Evolutionary conservation across 2,329 filamentous ascomycete genomes (phyloP).

Genomic region (Fusarium sp.): DNA sequence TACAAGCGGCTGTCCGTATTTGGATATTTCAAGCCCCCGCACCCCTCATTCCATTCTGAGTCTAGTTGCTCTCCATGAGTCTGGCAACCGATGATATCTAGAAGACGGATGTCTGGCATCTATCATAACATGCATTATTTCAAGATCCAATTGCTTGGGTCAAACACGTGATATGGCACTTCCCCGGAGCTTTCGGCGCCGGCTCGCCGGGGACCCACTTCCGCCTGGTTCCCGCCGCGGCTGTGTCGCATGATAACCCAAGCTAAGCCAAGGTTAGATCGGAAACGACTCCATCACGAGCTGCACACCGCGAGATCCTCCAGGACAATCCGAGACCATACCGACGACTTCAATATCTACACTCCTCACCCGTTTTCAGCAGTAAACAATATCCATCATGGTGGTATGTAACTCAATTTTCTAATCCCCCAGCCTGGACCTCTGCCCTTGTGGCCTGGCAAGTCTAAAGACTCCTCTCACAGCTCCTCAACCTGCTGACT

Average conservation of each 20-base stretch:
- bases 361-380: background rate
- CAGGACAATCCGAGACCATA: slow-evolving; percentile 8
- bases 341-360: slow-evolving; percentile 13
- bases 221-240: slow-evolving; percentile 32
- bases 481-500: slow-evolving; percentile 78
- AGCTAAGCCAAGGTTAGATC: slow-evolving; percentile 33
- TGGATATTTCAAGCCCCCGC: slow-evolving; percentile 1
- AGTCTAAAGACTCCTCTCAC: slow-evolving; percentile 56
- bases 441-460: slow-evolving; percentile 45
- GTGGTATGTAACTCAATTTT: slow-evolving; percentile 51
- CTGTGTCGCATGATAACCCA: slow-evolving; percentile 47
- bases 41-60: slow-evolving; percentile 30
- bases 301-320: slow-evolving; percentile 32
- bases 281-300: slow-evolving; percentile 42
- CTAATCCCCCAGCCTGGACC: slow-evolving; percentile 23
- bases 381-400: slow-evolving; percentile 47
- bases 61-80: slow-evolving; percentile 21
- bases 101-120: slow-evolving; percentile 8
- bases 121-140: slow-evolving; percentile 20
- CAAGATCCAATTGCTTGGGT: slow-evolving; percentile 12
- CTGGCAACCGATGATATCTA: slow-evolving; percentile 29
- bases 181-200: slow-evolving; percentile 47
- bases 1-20: background rate
- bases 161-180: slow-evolving; percentile 39
- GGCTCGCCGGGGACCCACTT: slow-evolving; percentile 40